Base-by-base conservation (phyloP, 1,284 basidiomycete species). In the Lentinus polychrous region DNA sequence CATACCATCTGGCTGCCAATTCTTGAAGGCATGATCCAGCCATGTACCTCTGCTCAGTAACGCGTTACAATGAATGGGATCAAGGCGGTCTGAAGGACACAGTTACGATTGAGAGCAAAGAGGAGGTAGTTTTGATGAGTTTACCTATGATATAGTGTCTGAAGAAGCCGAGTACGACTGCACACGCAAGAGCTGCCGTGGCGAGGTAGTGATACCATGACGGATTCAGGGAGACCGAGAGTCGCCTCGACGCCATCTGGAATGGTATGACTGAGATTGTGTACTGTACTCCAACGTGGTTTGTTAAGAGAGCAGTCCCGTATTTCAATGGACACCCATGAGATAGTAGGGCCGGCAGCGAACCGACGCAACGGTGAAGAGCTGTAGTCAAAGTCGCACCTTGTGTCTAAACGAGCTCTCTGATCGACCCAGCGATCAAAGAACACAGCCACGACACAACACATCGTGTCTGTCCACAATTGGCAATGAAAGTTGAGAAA, bases 1-100 rank as follows among this genome's bases (percentile, higher is more conserved):
- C 78, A 55, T 57, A 85, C 89, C 90, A 55, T 91, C 79, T 4
- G 91, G 91, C 62, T 94, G 91, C 91, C 91, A 94, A 60, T 83
- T 84, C 54, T 65, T 73, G 61, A 76, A 75, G 40, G 61, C 66
- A 32, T 68, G 65, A 63, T 91, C 90, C 48, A 91, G 65, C 91
- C 91, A 94, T 57, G 76, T 76, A n/a, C 91, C 91, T 35, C 70
- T 71, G 38, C 74, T 81, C 44, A 91, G 63, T 24, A 93, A 65
- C 1, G 86, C 75, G 51, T 76, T 70, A 62, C 91, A 94, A 60
- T 80, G 85, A 46, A 78, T 71, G 23, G 83, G 78, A 64, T 93
- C 91, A 2, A 73, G 66, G 59, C 74, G 76, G 65, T 88, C 91
- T 91, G 51, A 7, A 42, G 7, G 36, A 15, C 4, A 5, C 36